Evolutionary conservation across 2,329 filamentous ascomycete genomes (phyloP).

Genomic region (Acephala macrosclerotiorum): DNA sequence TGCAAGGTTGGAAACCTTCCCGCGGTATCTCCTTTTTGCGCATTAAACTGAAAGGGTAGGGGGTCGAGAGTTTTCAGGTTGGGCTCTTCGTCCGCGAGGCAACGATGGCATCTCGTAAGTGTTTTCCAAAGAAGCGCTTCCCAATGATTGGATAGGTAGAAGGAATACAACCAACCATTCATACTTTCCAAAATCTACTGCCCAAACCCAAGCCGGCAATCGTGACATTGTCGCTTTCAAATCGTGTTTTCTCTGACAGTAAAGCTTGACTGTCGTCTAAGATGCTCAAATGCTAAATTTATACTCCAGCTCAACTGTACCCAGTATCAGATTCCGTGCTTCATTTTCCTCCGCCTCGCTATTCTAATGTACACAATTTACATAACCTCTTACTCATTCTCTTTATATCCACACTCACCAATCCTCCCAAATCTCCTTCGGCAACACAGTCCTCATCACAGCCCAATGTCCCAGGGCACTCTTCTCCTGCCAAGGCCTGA

Average conservation of each 20-base stretch:
- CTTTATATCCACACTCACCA: slow-evolving; percentile 64
- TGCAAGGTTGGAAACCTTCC: slow-evolving; percentile 11
- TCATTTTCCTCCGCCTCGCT: background rate
- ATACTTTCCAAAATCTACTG: background rate
- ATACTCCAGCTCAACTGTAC: too few relatives aligned
- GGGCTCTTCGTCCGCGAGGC: slow-evolving; percentile 39
- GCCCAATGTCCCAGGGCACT: slow-evolving; percentile 88
- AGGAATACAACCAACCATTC: slow-evolving; percentile 10
- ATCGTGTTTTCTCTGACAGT: background rate
- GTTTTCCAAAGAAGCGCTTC: slow-evolving; percentile 1
- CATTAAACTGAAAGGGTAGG: slow-evolving; percentile 21
- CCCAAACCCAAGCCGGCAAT: too few relatives aligned
- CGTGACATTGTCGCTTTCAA: background rate
- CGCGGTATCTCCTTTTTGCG: slow-evolving; percentile 7
- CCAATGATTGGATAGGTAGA: background rate
- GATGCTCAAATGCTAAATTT: too few relatives aligned
- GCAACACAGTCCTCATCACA: slow-evolving; percentile 88
- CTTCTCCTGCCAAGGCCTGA: slow-evolving; percentile 75
- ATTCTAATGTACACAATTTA: too few relatives aligned
- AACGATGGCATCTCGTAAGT: slow-evolving; percentile 41
- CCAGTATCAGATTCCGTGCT: too few relatives aligned
- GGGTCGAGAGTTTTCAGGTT: slow-evolving; percentile 43
- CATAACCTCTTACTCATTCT: background rate
- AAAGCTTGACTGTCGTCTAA: background rate
- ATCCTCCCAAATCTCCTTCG: slow-evolving; percentile 81